Evolutionary conservation across 768 basidiomycete species (phyloP), one percentile per base, ranked within the genome.

Genomic region (Terana coerulea): DNA sequence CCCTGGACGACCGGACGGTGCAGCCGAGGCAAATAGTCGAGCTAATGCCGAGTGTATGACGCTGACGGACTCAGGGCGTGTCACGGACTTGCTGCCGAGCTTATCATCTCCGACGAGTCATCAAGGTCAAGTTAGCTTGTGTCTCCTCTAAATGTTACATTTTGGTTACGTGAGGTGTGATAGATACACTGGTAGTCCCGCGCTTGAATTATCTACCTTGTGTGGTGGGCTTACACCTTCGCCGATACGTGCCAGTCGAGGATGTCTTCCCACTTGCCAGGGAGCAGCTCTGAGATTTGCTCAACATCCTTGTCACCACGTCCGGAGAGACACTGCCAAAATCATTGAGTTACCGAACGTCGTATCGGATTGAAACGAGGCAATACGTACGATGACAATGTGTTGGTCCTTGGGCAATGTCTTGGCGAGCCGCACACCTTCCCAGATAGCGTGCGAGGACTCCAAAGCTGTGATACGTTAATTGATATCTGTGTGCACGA

Each of bases 291-390:
- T n/a, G 88, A 93, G 51, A 99, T 94, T 64, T 98, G 89, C 59
- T 95, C 89, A 3, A 99, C 97, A 64, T 99, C 95, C 70, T 98
- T 98, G 69, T 98, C 94, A 15, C 97, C 97, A 56, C 95, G 83
- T 44, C 95, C 95, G 48, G 91, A 95, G 46, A 98, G 73, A 63
- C 93, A 97, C 91, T 95, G 53, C 22, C 21, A 36, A 29, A 61
- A 53, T n/a, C 35, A 35, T 2, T 15, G 25, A 53, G 26, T 58
- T 45, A 54, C 29, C 34, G 33, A 47, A 21, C 26, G 5, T 6
- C 22, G 21, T 21, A 17, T 9, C 30, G n/a, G 21, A 19, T n/a
- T 30, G n/a, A 33, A 17, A 30, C 29, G 31, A 28, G 52, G 3
- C 43, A 31, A 45, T 6, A 79, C 92, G 70, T 64, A 97, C 94